Base-by-base conservation (phyloP, 2,329 filamentous ascomycete species). In the Sporothrix brasiliensis region DNA sequence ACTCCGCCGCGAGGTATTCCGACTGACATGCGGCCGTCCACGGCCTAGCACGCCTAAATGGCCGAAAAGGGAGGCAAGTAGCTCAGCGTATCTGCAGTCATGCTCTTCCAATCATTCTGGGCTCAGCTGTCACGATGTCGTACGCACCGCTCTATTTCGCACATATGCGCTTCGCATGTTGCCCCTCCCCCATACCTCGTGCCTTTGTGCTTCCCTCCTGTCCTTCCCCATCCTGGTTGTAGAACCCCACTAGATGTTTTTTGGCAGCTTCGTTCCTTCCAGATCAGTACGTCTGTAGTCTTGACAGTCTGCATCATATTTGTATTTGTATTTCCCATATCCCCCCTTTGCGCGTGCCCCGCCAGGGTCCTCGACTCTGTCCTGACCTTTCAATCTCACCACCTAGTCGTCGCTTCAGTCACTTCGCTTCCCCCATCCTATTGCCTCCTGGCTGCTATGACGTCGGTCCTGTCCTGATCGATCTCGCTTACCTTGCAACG, bases 101-200 rank as follows among this genome's bases (percentile, higher is more conserved):
- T 27, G 61, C 39, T 69, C 71, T 70, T 72, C 72, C 72, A 73
- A 73, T 73, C 72, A 73, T 50, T 24, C 69, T 56, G 50, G 68
- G 2, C 67, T 41, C 58, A 61, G 69, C 72, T 41, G 61, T 72
- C 72, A 73, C 72, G 72, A 69, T 72, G 70, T 63, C 61, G 47
- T 67, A 65, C 68, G 68, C 56, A 53, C 49, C 30, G 54, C 41
- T 60, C 50, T 66, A 67, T 50, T 67, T 66, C 56, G 69, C 34
- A 66, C 69, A 68, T 19, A 39, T 60, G 41, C 66, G 39, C 67
- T 50, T 44, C 41, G 21, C 67, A 30, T 67, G 58, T 41, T 54
- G 69, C 70, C 39, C 68, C 30, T 34, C 68, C 58, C 68, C 34
- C 60, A 41, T 58, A 44, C 69, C 65, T 66, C 60, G 65, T 68